These are phyloP conservation scores for Xylaria sp. DNA, from an alignment of 495 filamentous ascomycete species.

Conservation along the genomic window DNA sequence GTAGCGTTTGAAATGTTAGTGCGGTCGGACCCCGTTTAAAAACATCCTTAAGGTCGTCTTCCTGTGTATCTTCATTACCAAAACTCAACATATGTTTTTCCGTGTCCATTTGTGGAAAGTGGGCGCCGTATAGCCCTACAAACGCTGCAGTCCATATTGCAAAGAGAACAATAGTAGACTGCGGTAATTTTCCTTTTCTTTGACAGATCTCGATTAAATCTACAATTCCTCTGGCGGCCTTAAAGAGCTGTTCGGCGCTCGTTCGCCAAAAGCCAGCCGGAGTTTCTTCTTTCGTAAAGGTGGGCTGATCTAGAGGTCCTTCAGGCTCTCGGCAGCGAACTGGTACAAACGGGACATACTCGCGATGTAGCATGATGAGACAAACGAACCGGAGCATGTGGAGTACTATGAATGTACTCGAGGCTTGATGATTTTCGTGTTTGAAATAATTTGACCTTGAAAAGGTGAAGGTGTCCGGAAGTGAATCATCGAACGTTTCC, in stretches of 20 bases:
- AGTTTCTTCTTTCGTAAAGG: slow-evolving; percentile 64
- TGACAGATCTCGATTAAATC: slow-evolving; percentile 78
- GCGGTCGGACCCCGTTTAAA: slow-evolving; percentile 48
- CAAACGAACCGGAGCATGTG: slow-evolving; percentile 81
- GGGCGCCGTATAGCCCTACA: slow-evolving; percentile 70
- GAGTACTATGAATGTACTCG: slow-evolving; percentile 76
- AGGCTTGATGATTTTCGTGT: slow-evolving; percentile 77
- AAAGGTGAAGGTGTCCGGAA: slow-evolving; percentile 75
- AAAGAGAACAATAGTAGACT: slow-evolving; percentile 82
- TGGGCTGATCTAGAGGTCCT: slow-evolving; percentile 76
- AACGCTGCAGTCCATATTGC: slow-evolving; percentile 84
- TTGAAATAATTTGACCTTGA: slow-evolving; percentile 78
- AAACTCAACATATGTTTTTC: slow-evolving; percentile 63
- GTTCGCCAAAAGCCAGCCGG: slow-evolving; percentile 72
- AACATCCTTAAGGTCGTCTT: slow-evolving; percentile 41
- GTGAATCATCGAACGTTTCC: slow-evolving; percentile 67
- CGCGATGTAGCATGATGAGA: slow-evolving; percentile 78
- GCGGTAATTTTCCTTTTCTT: slow-evolving; percentile 68
- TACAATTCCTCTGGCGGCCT: slow-evolving; percentile 74
- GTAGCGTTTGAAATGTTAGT: slow-evolving; percentile 50
- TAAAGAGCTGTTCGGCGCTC: slow-evolving; percentile 77
- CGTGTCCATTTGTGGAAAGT: slow-evolving; percentile 82
- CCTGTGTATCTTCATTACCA: slow-evolving; percentile 36
- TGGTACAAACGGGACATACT: slow-evolving; percentile 84
- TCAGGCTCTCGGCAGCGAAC: slow-evolving; percentile 69